Percentiles rank a stretch among this genome's conserved stretches.
phyloP scores from a whole-genome alignment of 2,329 filamentous ascomycete species.

The Penicillium brasilianum region DNA sequence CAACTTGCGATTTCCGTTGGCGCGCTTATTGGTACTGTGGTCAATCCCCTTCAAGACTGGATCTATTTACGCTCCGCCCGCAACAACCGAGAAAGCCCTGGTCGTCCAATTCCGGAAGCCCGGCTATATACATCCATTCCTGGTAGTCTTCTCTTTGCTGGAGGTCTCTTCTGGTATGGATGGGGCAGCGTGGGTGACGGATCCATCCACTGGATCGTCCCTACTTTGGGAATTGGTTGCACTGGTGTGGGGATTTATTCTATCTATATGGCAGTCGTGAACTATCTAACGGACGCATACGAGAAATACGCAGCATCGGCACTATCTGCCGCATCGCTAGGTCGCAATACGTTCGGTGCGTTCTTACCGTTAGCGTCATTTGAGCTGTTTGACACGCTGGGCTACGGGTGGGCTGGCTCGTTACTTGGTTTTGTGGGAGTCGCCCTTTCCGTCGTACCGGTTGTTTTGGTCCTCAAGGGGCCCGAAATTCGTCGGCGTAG shows the following conservation, averaged over 20 bases:
- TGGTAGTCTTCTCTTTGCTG: slow-evolving; percentile 45
- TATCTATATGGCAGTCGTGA: slow-evolving; percentile 55
- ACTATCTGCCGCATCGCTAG: slow-evolving; percentile 52
- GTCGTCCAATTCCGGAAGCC: slow-evolving; percentile 50
- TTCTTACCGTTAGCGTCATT: slow-evolving; percentile 53
- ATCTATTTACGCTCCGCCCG: slow-evolving; percentile 32
- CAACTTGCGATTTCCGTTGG: slow-evolving; percentile 51
- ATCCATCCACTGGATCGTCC: slow-evolving; percentile 43
- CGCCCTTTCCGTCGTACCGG: slow-evolving; percentile 46
- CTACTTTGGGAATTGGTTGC: slow-evolving; percentile 38
- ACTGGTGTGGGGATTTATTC: slow-evolving; percentile 50
- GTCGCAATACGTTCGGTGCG: slow-evolving; percentile 53
- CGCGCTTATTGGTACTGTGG: slow-evolving; percentile 47
- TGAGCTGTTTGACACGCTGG: slow-evolving; percentile 46
- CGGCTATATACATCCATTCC: slow-evolving; percentile 50
- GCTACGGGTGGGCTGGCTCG: slow-evolving; percentile 51
- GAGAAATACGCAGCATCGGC: slow-evolving; percentile 55
- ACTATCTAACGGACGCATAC: slow-evolving; percentile 56
- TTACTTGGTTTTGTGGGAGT: slow-evolving; percentile 51
- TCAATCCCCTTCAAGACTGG: slow-evolving; percentile 48
- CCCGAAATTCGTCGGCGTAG: slow-evolving; percentile 42
- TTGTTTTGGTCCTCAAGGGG: slow-evolving; percentile 50
- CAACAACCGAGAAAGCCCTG: slow-evolving; percentile 43
- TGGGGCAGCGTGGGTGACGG: slow-evolving; percentile 35
- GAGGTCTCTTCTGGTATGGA: slow-evolving; percentile 45